Evolutionary conservation across 148 eudicot species (phyloP).

Genomic region (Nepenthes mirabilis): DNA sequence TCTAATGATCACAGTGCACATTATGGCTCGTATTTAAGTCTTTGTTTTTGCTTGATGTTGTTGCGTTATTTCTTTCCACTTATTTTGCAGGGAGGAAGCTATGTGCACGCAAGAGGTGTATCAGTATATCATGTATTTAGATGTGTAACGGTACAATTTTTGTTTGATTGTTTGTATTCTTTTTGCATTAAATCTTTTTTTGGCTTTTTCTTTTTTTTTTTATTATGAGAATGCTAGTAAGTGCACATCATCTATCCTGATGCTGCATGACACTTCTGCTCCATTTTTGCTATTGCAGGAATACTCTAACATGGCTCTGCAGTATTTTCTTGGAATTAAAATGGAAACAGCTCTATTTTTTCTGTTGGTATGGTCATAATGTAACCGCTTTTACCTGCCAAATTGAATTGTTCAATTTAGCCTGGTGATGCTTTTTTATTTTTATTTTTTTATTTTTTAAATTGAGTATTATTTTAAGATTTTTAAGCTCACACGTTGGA

Average conservation of each 20-base stretch:
- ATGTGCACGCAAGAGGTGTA: slow-evolving; percentile 76
- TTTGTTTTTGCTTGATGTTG: neutral
- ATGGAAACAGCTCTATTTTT: slow-evolving; percentile 45
- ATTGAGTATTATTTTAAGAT: neutral
- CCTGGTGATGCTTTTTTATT: neutral
- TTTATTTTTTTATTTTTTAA: neutral
- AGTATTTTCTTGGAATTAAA: slow-evolving; percentile 50
- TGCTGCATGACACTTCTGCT: neutral
- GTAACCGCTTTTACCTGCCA: neutral
- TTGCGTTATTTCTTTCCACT: neutral
- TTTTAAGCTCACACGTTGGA: neutral
- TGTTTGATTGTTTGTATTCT: neutral
- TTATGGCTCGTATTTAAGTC: neutral
- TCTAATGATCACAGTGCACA: no score
- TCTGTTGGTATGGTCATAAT: slow-evolving; percentile 43
- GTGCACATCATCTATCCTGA: neutral
- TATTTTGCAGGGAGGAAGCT: slow-evolving; percentile 67
- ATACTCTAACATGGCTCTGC: slow-evolving; percentile 72
- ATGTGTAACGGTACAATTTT: slow-evolving; percentile 54
- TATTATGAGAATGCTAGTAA: neutral
- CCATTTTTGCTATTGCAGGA: slow-evolving; percentile 34
- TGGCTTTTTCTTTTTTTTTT: neutral
- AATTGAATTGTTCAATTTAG: neutral
- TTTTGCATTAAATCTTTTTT: neutral
- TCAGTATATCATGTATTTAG: slow-evolving; percentile 60